Conservation (phyloP, 345 rosid species). For the Pistacia integerrima region DNA sequence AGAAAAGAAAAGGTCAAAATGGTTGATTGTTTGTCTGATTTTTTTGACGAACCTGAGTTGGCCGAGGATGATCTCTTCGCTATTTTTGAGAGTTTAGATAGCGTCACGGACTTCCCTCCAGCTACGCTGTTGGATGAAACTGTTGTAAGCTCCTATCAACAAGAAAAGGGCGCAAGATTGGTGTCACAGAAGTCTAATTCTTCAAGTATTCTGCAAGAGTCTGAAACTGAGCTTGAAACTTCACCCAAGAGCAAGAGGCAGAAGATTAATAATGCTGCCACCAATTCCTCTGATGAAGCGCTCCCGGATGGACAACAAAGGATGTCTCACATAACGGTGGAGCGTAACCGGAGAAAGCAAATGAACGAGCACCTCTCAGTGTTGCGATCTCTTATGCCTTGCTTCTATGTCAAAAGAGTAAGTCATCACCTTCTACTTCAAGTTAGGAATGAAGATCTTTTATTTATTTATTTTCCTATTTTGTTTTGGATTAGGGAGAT, state of each 20-base stretch:
- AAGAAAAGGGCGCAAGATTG: slow-evolving; percentile 18
- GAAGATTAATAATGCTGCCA: slow-evolving; percentile 17
- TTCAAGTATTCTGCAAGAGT: slow-evolving; percentile 34
- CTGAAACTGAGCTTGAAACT: slow-evolving; percentile 46
- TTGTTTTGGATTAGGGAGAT: slow-evolving; percentile 59
- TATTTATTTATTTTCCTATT: background rate
- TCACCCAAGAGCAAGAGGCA: slow-evolving; percentile 49
- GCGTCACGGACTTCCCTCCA: slow-evolving; percentile 55
- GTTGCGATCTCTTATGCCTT: slow-evolving; percentile 91
- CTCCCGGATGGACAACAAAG: slow-evolving; percentile 61
- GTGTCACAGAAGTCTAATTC: slow-evolving; percentile 40
- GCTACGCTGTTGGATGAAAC: slow-evolving; percentile 39
- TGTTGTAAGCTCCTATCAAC: slow-evolving; percentile 12
- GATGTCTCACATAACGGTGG: slow-evolving; percentile 89
- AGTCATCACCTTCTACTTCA: slow-evolving; percentile 4
- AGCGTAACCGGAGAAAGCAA: slow-evolving; percentile 96
- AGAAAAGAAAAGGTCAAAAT: slow-evolving; percentile 24
- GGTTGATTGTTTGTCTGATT: slow-evolving; percentile 48
- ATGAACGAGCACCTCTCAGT: slow-evolving; percentile 91
- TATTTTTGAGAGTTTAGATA: slow-evolving; percentile 73
- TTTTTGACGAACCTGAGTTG: slow-evolving; percentile 53
- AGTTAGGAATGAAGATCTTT: background rate
- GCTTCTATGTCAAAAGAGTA: slow-evolving; percentile 98
- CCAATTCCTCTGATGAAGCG: slow-evolving; percentile 29
- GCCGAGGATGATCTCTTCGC: slow-evolving; percentile 76